Evolutionary conservation across 1,139 yeast species (phyloP), one percentile per base, ranked within the genome.

Genomic region (Yamadazyma kanchanaburiensis): DNA sequence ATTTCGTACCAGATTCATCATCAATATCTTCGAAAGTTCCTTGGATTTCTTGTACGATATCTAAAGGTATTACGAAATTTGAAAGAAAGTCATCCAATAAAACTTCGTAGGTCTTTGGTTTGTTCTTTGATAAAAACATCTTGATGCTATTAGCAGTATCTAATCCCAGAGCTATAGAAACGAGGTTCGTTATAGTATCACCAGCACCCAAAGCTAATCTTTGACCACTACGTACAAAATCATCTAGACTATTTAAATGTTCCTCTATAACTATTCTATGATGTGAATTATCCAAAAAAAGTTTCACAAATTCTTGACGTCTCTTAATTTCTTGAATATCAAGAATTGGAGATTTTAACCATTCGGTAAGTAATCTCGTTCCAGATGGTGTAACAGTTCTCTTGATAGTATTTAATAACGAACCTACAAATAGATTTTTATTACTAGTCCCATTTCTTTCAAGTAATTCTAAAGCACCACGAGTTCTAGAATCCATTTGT

Each of bases 321-420:
- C 53, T 46, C 15, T 55, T 53, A 14, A 91, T 77, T 38, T 74
- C 82, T 0, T 49, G 46, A 0, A 74, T 45, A 43, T 81, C 74
- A 4, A 83, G 64, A 0, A 85, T 69, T 0, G 99, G 99, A 0
- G 89, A 79, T 13, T 85, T 70, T 3, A 91, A 58, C 96, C 97
- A 88, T 32, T 80, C 80, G 3, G 80, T 72, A 12, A 91, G 59
- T 14, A 84, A 49, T 27, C 98, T 63, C 0, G 95, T 63, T 0
- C 98, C 98, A 0, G 94, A 77, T 1, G 80, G 70, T 0, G 98
- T 87, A 2, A 74, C 74, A 0, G 97, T 91, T 33, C 82, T 60
- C 35, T 76, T 74, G 6, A 91, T 70, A 0, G 86, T 70, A 12
- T 77, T 73, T 9, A 85, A 59, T 12, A 91, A 56, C 0, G 96